Conservation (phyloP, 2,329 filamentous ascomycete genomes). For the Geosmithia flava region DNA sequence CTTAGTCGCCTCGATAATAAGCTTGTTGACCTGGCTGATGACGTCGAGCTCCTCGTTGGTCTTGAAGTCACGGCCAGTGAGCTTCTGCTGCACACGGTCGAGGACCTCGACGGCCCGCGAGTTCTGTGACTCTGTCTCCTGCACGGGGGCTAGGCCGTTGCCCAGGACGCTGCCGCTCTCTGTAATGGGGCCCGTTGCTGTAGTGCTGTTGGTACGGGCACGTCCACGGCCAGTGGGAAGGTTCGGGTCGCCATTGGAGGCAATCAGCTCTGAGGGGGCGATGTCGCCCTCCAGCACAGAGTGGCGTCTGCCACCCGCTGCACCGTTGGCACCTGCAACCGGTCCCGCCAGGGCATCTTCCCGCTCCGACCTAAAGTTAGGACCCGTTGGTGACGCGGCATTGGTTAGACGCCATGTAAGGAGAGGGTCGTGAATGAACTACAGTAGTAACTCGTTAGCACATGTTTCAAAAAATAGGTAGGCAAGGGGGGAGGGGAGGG, state of each 20-base stretch:
- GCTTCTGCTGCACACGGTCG: constrained; percentile 83
- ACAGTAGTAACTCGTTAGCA: neutral
- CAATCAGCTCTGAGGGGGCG: constrained; percentile 46
- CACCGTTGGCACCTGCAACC: constrained; percentile 25
- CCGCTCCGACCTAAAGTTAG: constrained; percentile 52
- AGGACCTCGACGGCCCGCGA: constrained; percentile 86
- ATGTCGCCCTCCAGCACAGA: constrained; percentile 57
- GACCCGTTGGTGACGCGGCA: constrained; percentile 48
- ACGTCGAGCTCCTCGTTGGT: constrained; percentile 73
- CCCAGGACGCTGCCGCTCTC: constrained; percentile 18
- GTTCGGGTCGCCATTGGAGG: constrained; percentile 23
- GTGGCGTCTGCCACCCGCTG: constrained; percentile 37
- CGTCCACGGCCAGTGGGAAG: constrained; percentile 36
- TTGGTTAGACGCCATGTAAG: constrained; percentile 86
- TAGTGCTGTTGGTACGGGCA: constrained; percentile 48
- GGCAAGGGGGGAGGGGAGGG: neutral
- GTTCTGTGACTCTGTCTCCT: constrained; percentile 73
- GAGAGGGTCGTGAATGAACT: constrained; percentile 99
- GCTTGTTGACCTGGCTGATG: constrained; percentile 80
- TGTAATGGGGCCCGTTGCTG: constrained; percentile 17
- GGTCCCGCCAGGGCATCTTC: constrained; percentile 39
- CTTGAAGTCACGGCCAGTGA: constrained; percentile 90
- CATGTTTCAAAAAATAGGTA: neutral
- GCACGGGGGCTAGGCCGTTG: constrained; percentile 6
- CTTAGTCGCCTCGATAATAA: constrained; percentile 91